Evolutionary conservation across 352 stramenopile genomes (phyloP), one percentile per base, ranked within the genome.

Genomic region (Phytopythium boreale): DNA sequence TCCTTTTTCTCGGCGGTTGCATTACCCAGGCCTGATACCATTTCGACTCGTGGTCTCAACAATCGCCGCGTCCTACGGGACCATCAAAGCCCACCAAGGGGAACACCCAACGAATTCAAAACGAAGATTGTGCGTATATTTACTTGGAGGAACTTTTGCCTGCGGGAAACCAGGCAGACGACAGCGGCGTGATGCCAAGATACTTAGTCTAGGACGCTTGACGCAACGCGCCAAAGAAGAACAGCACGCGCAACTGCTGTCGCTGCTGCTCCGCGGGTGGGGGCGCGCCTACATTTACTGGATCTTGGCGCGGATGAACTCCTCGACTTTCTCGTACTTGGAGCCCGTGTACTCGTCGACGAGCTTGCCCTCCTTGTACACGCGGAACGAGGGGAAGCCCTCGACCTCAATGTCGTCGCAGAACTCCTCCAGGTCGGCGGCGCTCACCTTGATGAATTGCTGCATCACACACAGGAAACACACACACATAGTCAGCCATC

Each of bases 251-350:
- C 46, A 17, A 15, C 12, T 9, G 41, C 20, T 49, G 43, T 49
- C n/a, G 11, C 43, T 26, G 37, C 37, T 50, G 7, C 6, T n/a
- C 17, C 2, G 0, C n/a, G 8, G 7, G 22, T n/a, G n/a, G n/a
- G n/a, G n/a, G n/a, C n/a, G n/a, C n/a, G n/a, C n/a, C n/a, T n/a
- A n/a, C 11, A 20, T 24, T 37, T 59, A 59, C 53, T 59, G 53
- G 29, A 59, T 47, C 56, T 87, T 72, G 64, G 80, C 70, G 47
- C 77, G 80, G 63, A 92, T 80, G 62, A 93, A 88, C 62, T 88
- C 71, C 65, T 91, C 84, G 36, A 91, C 79, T 73, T 93, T 91
- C 46, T 93, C 85, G 56, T 77, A 73, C 74, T 92, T 92, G 70
- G 82, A 89, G 72, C 85, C 83, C 61, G 81, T 82, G 74, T 93